Conservation (phyloP, 805 yeast genomes). For the Tetrapisispora nanseiensis region DNA sequence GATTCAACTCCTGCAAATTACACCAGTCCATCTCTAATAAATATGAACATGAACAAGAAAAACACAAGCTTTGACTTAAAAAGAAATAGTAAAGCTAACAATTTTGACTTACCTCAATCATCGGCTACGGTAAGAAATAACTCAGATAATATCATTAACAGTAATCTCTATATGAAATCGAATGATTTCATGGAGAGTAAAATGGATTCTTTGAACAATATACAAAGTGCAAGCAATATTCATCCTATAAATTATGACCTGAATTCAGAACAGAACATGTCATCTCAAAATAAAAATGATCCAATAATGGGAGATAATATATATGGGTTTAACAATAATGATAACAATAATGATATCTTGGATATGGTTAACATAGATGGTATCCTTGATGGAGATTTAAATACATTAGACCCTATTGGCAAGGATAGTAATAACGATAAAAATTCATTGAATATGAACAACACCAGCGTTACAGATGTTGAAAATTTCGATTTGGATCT, state of each 20-base stretch:
- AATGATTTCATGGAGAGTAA: not conserved
- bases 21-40: not conserved
- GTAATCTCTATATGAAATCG: not conserved
- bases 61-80: not conserved
- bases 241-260: not conserved
- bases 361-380: conserved; percentile 4
- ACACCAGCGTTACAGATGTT: not conserved
- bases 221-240: too few species aligned
- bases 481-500: conserved; percentile 15
- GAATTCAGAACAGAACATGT: not conserved
- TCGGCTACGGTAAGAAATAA: too few species aligned
- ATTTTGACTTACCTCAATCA: not conserved
- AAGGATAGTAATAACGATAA: not conserved
- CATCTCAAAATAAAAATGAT: conserved; percentile 1
- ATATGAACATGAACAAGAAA: not conserved
- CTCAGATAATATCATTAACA: not conserved
- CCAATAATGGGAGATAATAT: conserved; percentile 3
- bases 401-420: not conserved
- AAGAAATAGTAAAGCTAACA: not conserved
- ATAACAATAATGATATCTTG: conserved; percentile 2
- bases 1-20: conserved; percentile 7
- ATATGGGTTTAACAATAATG: conserved; percentile 1
- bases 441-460: not conserved
- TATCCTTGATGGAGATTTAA: not conserved
- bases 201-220: not conserved